phyloP scores from a whole-genome alignment of 2,329 filamentous ascomycete species.

The Cercospora beticola region DNA sequence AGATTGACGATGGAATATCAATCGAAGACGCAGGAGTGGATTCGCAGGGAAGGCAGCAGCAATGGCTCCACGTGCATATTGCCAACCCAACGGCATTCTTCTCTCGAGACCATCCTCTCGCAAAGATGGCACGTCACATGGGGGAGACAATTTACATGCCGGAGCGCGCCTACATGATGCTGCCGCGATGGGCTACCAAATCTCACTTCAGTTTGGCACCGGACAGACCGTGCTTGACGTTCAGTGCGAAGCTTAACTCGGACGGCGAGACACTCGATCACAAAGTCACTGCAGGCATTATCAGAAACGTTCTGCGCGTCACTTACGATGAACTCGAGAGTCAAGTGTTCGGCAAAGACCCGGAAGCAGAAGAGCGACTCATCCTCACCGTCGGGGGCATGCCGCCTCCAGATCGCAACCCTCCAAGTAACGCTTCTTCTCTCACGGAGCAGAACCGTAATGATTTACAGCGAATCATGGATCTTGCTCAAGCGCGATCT shows the following conservation, averaged over 20 bases:
- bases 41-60: conserved; percentile 46
- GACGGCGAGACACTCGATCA: conserved; percentile 56
- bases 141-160: conserved; percentile 58
- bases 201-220: conserved; percentile 54
- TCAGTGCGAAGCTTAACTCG: conserved; percentile 57
- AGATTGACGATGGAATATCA: conserved; percentile 80
- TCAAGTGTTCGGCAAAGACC: conserved; percentile 19
- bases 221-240: conserved; percentile 59
- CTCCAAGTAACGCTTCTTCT: conserved; percentile 23
- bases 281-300: conserved; percentile 53
- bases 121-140: conserved; percentile 61
- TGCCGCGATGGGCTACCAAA: conserved; percentile 53
- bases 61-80: conserved; percentile 76
- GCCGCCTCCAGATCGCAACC: conserved; percentile 23
- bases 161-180: conserved; percentile 57
- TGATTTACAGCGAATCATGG: conserved; percentile 40
- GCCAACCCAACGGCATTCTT: conserved; percentile 77
- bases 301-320: conserved; percentile 56
- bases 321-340: conserved; percentile 45
- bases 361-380: conserved; percentile 12
- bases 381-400: conserved; percentile 39
- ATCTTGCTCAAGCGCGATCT: conserved; percentile 38
- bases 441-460: conserved; percentile 31
- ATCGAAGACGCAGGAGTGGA: conserved; percentile 52
- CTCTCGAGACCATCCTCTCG: conserved; percentile 56